A percentile compares a stretch with the other conserved stretches of the same genome.
These are phyloP conservation scores for Magnusiomyces fungicola DNA, from an alignment of 1,139 yeast species.

Conservation along the genomic window DNA sequence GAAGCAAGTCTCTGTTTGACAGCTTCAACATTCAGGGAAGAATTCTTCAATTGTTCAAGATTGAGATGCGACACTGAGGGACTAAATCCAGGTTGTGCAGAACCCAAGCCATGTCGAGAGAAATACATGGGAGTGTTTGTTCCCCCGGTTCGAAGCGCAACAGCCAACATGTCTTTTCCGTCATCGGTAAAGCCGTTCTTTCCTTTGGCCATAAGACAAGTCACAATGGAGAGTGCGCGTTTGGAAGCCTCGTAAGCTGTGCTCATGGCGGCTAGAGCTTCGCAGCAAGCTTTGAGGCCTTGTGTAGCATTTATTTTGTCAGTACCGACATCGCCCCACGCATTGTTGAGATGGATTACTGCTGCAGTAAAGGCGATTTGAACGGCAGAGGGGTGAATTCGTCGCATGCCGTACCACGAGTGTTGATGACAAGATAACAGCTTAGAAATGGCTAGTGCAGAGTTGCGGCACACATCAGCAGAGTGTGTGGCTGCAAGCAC, in stretches of 20 bases:
- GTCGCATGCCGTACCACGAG: constrained; percentile 19
- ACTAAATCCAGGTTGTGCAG: too few relatives aligned
- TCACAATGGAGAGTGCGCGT: constrained; percentile 8
- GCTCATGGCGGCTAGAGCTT: constrained; percentile 10
- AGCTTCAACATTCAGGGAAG: too few relatives aligned
- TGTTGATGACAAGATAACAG: constrained; percentile 13
- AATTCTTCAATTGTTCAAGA: too few relatives aligned
- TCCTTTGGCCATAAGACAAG: constrained; percentile 5
- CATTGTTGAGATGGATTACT: constrained; percentile 16
- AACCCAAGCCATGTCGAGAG: too few relatives aligned
- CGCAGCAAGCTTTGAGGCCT: constrained; percentile 14
- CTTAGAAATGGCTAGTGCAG: constrained; percentile 15
- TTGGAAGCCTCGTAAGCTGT: constrained; percentile 10
- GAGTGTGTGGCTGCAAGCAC: constrained; percentile 13
- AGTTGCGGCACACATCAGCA: constrained; percentile 14
- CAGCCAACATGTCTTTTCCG: too few relatives aligned
- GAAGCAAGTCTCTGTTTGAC: too few relatives aligned
- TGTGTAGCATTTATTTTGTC: constrained; percentile 10
- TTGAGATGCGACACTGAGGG: too few relatives aligned
- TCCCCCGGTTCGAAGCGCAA: too few relatives aligned
- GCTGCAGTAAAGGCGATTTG: constrained; percentile 25
- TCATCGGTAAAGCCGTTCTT: constrained; percentile 2
- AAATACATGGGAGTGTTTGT: too few relatives aligned
- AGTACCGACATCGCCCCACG: constrained; percentile 12
- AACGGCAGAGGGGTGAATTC: constrained; percentile 21